These are phyloP conservation scores for Solanum hybrid DNA, from an alignment of 305 asterid genomes.

Conservation along the genomic window DNA sequence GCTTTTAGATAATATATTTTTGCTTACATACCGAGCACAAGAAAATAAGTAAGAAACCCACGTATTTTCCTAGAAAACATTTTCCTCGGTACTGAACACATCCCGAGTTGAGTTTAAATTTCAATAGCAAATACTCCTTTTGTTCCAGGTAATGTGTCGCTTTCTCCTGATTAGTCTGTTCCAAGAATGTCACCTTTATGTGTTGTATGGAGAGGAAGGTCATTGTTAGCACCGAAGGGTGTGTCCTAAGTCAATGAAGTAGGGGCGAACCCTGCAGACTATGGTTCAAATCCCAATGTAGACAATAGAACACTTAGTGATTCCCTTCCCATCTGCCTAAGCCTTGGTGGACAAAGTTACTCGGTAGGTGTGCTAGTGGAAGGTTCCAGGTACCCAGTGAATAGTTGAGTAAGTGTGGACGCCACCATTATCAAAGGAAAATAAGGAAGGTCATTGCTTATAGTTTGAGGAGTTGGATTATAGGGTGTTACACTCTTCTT, in stretches of 20 bases:
- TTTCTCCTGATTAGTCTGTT: not conserved
- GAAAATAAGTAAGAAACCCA: too few relatives aligned
- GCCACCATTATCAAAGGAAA: not conserved
- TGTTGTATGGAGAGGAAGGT: not conserved
- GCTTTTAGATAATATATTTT: too few relatives aligned
- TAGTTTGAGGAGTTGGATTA: not conserved
- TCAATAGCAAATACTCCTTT: not conserved
- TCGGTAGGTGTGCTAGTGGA: not conserved
- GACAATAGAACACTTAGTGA: not conserved
- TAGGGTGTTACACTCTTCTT: not conserved
- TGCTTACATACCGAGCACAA: too few relatives aligned
- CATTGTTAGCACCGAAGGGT: not conserved
- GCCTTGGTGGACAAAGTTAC: too few relatives aligned
- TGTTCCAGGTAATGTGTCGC: not conserved
- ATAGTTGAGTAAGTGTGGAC: not conserved
- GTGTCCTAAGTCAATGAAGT: not conserved
- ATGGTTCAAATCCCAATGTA: not conserved
- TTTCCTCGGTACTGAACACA: too few relatives aligned
- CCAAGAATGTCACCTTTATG: not conserved
- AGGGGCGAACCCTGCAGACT: not conserved
- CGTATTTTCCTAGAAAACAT: too few relatives aligned
- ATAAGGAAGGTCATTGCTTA: not conserved
- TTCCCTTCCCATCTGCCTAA: not conserved
- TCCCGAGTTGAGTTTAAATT: not conserved
- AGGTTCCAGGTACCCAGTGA: not conserved